Evolutionary conservation across 2,329 filamentous ascomycete species (phyloP), one percentile per base, ranked within the genome.

Genomic region (Hymenoscyphus occultus): DNA sequence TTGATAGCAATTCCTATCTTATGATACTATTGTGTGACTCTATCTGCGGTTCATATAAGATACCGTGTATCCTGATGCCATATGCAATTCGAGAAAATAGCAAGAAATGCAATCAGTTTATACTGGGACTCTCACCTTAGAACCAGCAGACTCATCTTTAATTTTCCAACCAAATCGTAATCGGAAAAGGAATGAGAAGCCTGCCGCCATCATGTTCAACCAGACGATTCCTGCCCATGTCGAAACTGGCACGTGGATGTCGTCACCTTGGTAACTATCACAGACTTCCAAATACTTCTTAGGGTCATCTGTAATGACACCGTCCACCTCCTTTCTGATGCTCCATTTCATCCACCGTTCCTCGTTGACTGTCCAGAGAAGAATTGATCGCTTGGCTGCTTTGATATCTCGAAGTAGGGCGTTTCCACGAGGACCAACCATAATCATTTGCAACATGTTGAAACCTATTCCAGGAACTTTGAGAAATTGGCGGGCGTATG

Each of bases 291-390:
- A 74, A 73, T 88, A 94, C 69, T 84, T 77, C 74, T 84, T 84
- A 0, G 91, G 91, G 70, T 97, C 88, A 74, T 97, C 93, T 0
- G 93, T 96, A 62, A 97, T 88, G 4, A 97, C 89, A 0, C 91
- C 93, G 71, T 96, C 91, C 0, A 96, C 79, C 32, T 71, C 71
- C 54, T 84, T 78, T 35, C 81, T 77, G 40, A 96, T 86, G 68
- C 86, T 84, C 92, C 92, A 97, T 71, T 87, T 84, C 93, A 98
- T 97, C 77, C 87, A 85, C 60, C 82, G 81, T 68, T 86, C 84
- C 14, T 90, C 84, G 75, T 98, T 97, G 60, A 97, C 90, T 0
- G 93, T 97, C 94, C 94, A 98, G 0, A 87, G 84, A 71, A 90
- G 88, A 4, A 97, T 80, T 3, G 84, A 83, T 28, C 90, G 83